Conservation (phyloP, 345 rosid genomes). For the Tarenaya hassleriana region DNA sequence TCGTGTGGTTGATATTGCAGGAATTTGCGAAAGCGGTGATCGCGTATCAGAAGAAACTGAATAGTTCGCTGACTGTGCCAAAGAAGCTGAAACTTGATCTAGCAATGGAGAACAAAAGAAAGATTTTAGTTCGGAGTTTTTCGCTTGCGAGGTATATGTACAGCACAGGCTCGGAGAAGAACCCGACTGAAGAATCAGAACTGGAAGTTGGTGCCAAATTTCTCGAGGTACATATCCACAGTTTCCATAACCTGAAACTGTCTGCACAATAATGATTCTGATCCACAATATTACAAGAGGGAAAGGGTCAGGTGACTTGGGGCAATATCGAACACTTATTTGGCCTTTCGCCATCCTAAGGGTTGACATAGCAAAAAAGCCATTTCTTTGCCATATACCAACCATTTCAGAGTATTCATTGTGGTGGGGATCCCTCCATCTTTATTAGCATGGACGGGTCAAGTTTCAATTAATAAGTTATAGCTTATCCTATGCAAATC, state of each 20-base stretch:
- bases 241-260: constrained; percentile 9
- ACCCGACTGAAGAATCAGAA: constrained; percentile 47
- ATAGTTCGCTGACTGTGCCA: constrained; percentile 32
- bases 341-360: constrained; percentile 10
- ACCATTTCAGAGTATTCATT: too few species aligned
- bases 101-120: constrained; percentile 63
- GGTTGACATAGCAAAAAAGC: not conserved
- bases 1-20: constrained; percentile 9
- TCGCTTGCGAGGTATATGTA: constrained; percentile 62
- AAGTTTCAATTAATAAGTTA: too few species aligned
- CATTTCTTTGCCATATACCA: too few species aligned
- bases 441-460: too few species aligned
- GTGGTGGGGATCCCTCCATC: too few species aligned
- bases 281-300: not conserved
- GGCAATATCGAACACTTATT: constrained; percentile 1
- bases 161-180: constrained; percentile 29
- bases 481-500: too few species aligned
- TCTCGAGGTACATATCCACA: constrained; percentile 44
- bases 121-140: constrained; percentile 54
- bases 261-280: not conserved
- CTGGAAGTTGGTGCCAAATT: constrained; percentile 65
- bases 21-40: constrained; percentile 67
- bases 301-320: not conserved
- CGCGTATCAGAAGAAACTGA: constrained; percentile 63
- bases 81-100: constrained; percentile 36